Percentiles rank a stretch among this genome's conserved stretches.
Conservation (phyloP, 2,329 filamentous ascomycete species). For the Diplocarpon mali region DNA sequence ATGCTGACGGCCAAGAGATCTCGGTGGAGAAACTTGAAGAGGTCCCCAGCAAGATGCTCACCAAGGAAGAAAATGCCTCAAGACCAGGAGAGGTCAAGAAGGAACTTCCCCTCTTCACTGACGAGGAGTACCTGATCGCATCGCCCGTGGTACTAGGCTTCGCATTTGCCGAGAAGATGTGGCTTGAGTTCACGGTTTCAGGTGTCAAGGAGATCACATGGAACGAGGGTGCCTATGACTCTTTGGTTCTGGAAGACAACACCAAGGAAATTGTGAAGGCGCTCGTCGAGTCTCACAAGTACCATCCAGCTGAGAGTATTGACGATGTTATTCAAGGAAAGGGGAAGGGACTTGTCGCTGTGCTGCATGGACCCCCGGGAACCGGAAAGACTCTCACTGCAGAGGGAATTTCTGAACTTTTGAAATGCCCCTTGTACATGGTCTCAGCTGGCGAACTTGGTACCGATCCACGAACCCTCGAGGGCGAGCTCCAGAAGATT, state of each 20-base stretch:
- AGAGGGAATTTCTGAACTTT: constrained; percentile 73
- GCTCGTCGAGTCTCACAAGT: constrained; percentile 74
- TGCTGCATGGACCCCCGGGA: constrained; percentile 76
- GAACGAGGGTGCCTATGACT: constrained; percentile 75
- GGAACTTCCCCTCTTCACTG: constrained; percentile 48
- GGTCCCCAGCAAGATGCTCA: constrained; percentile 28
- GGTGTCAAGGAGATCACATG: constrained; percentile 71
- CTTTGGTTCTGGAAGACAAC: constrained; percentile 57
- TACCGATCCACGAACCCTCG: constrained; percentile 62
- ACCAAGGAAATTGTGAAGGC: constrained; percentile 63
- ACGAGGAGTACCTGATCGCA: constrained; percentile 75
- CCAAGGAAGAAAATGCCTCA: constrained; percentile 16
- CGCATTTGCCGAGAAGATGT: constrained; percentile 77
- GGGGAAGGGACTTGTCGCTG: constrained; percentile 70
- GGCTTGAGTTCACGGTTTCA: constrained; percentile 78
- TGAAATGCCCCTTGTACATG: constrained; percentile 74
- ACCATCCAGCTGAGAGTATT: constrained; percentile 68
- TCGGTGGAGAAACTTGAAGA: constrained; percentile 46
- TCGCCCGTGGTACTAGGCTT: constrained; percentile 81
- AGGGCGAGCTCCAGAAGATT: constrained; percentile 70
- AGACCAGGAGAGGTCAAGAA: constrained; percentile 25
- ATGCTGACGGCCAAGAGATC: constrained; percentile 44
- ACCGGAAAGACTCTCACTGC: constrained; percentile 85
- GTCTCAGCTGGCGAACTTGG: constrained; percentile 74
- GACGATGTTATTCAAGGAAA: constrained; percentile 78